Base-by-base conservation (phyloP, 2,329 filamentous ascomycete species). In the Alternaria sp. region DNA sequence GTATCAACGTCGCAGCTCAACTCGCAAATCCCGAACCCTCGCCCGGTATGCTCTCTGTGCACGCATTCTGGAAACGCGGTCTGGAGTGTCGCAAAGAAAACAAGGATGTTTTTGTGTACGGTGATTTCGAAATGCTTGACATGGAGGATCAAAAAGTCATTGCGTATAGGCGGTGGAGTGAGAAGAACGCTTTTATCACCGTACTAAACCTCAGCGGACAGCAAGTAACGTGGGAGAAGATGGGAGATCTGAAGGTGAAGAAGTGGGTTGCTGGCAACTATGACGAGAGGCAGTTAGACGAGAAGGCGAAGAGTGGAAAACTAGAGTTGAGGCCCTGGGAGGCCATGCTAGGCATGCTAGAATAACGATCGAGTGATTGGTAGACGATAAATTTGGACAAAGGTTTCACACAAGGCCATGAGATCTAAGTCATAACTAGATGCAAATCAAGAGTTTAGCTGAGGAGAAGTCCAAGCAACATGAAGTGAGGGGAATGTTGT, bases 61-160 rank as follows among this genome's bases (percentile, higher is more conserved):
- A 86, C 59, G 80, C 82, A 29, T 90, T 88, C 74, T 90, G 88
- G 86, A 83, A 83, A 72, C 74, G 79, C 26, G 80, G 82, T 50
- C 77, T 90, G 23, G 72, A 68, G 52, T 79, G 84, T 51, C 81
- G 88, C 50, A 88, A 87, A 74, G 74, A 82, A 60, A 80, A 88
- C 68, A 81, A 82, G 31, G 82, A 86, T 29, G 76, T 87, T 5
- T 87, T 91, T 59, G 83, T 89, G 4, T 85, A 89, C 64, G 88
- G 88, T 2, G 78, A 81, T 10, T 90, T 86, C 69, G 73, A 83
- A 56, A 70, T 84, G 46, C 73, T 90, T 1, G 83, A 85, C 1
- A 74, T 80, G 0, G 79, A 86, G 3, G 51, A 76, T 54, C 56
- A 65, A 17, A 68, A 68, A 37, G 57, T 74, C 5, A 68, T 77